Base-by-base conservation (phyloP, 768 basidiomycete genomes). In the Kwoniella bestiolae region DNA sequence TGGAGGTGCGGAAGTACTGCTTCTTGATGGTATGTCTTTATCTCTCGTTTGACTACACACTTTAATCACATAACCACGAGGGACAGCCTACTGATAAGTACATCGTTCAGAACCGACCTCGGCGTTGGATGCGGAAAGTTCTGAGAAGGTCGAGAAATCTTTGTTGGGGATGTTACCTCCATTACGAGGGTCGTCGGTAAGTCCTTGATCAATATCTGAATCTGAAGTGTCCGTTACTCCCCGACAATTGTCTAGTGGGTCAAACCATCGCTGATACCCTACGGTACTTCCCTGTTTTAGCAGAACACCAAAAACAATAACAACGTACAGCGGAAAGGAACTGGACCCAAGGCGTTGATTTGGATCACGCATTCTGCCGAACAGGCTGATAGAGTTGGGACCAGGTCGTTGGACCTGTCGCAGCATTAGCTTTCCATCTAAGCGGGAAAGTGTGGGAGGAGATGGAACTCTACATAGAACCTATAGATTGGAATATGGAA, bases 331-430 rank as follows among this genome's bases (percentile, higher is more conserved):
- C 49, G 68, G 46, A 67, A 60, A 45, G 68, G 65, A 21, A 68
- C 56, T 11, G 69, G 68, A 38, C 82, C 34, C 57, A 90, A 90
- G 76, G 89, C 91, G 0, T 81, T 92, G 44, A 76, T 94, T 3
- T 94, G 92, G 92, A 91, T 94, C 65, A 94, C 92, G 0, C 92
- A 93, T 78, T 91, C 90, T 0, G 87, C 87, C 2, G 89, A 91
- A 67, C 92, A 93, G 78, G 90, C 87, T 4, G 82, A 85, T 68
- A 84, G 91, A 58, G 86, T 90, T 41, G 92, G 91, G 14, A 91
- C 86, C 1, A 83, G 90, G 66, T 84, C 63, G 7, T 68, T 74
- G 25, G 77, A 80, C 49, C 32, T 78, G 18, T 64, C 60, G 16
- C 21, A 31, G 35, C 50, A 50, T 50, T 61, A 26, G 29, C 3